Base-by-base conservation (phyloP, 2,329 filamentous ascomycete genomes). In the Salinomyces thailandicus region DNA sequence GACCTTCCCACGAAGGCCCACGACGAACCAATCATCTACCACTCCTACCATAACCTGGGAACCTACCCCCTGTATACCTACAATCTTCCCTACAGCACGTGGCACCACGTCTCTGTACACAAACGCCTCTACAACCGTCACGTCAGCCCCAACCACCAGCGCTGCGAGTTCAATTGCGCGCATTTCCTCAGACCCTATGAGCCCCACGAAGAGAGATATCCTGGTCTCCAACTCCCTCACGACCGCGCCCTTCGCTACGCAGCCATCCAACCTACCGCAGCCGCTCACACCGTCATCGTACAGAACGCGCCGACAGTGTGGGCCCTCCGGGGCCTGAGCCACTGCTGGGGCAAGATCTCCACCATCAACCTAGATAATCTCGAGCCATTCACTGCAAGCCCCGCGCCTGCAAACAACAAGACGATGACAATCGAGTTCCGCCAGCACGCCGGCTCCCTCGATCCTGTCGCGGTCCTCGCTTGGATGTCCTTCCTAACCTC, bases 381-480 rank as follows among this genome's bases (percentile, higher is more conserved):
- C 11, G 9, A n/a, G 9, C 9, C n/a, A 9, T 26, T 26, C 22
- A 8, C 22, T 26, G 9, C 9, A n/a, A 12, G 33, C n/a, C 20
- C 9, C 11, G 33, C 35, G 3, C 18, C 14, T 18, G 14, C 11
- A 7, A 8, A 8, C 11, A 15, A 30, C 14, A 5, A 12, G 18
- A 36, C 48, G 19, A 42, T 40, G 18, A 58, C 54, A 2, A 45
- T 59, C 24, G 52, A 52, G 31, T 58, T 58, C 39, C 44, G 52
- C 4, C 55, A 58, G 33, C 51, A 53, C 24, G 39, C 41, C 17
- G 49, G 44, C 1, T 53, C 50, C 6, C 32, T 54, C 4, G 41
- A 53, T 18, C 29, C 37, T 5, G 31, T 36, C 1, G 47, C 51
- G 16, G 41, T 54, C 7, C 36, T 49, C 4, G 42, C 54, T 15